These are phyloP conservation scores for Fusarium floridanum DNA, from an alignment of 2,329 filamentous ascomycete genomes.

Conservation along the genomic window DNA sequence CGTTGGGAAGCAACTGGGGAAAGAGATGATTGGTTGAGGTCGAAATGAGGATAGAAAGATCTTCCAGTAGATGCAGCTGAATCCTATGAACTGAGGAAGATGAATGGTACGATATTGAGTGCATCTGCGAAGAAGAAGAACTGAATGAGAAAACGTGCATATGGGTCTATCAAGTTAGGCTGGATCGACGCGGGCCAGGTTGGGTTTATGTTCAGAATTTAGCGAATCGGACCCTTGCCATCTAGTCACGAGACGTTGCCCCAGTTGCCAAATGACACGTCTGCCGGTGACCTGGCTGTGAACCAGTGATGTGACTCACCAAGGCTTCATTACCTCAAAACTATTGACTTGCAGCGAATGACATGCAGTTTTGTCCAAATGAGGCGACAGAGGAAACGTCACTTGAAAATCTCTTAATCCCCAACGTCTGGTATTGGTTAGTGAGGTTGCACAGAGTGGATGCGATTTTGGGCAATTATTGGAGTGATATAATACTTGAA, in stretches of 20 bases:
- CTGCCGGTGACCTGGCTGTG: neutral
- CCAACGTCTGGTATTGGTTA: neutral
- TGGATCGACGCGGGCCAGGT: neutral
- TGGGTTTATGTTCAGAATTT: neutral
- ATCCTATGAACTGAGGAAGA: neutral
- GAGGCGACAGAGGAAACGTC: neutral
- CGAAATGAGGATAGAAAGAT: neutral
- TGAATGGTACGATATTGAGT: neutral
- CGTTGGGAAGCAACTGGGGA: neutral
- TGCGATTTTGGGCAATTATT: neutral
- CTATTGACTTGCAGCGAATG: neutral
- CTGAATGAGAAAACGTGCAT: neutral
- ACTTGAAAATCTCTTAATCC: neutral
- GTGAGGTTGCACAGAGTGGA: neutral
- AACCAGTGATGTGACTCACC: constrained; percentile 1
- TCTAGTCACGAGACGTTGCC: neutral
- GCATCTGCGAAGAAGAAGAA: neutral
- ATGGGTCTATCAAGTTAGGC: neutral
- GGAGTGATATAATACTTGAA: neutral
- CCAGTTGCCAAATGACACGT: neutral
- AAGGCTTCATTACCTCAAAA: neutral
- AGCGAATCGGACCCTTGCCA: constrained; percentile 3
- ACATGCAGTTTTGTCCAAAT: neutral
- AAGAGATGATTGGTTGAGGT: neutral
- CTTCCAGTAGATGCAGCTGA: neutral